Conservation (phyloP, 1,284 basidiomycete genomes). For the Veloporphyrellus conicus region DNA sequence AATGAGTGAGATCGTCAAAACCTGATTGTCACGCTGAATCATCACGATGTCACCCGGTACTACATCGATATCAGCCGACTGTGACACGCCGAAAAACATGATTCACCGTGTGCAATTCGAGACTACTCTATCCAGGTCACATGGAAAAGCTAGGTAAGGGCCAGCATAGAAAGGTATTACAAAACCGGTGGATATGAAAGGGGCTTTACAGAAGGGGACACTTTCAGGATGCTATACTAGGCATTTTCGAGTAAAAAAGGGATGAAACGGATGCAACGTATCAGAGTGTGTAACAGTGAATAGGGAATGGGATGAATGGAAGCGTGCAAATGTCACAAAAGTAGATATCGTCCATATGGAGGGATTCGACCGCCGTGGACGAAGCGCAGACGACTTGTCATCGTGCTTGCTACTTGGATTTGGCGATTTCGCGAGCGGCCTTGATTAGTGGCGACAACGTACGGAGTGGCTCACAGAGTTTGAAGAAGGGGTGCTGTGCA, state of each 20-base stretch:
- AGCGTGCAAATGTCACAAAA: background rate
- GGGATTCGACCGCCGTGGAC: background rate
- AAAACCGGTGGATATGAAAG: conserved; percentile 28
- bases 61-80: conserved; percentile 1
- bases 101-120: conserved; percentile 18
- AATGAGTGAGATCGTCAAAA: too few relatives aligned
- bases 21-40: too few relatives aligned
- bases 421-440: conserved; percentile 81
- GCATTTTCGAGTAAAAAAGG: conserved; percentile 15
- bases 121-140: conserved; percentile 25
- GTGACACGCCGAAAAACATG: conserved; percentile 10
- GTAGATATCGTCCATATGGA: conserved; percentile 12
- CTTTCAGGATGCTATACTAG: conserved; percentile 10
- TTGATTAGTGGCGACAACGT: conserved; percentile 91
- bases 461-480: conserved; percentile 77
- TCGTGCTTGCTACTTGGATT: conserved; percentile 47
- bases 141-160: conserved; percentile 11
- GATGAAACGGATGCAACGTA: conserved; percentile 22
- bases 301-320: conserved; percentile 4
- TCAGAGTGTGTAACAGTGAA: conserved; percentile 17
- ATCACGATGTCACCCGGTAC: too few relatives aligned
- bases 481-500: conserved; percentile 82
- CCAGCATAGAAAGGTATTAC: conserved; percentile 32
- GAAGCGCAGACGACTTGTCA: too few relatives aligned
- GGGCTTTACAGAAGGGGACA: conserved; percentile 13